These are phyloP conservation scores for Xylariaceae sp. DNA, from an alignment of 2,329 filamentous ascomycete genomes.

Conservation along the genomic window DNA sequence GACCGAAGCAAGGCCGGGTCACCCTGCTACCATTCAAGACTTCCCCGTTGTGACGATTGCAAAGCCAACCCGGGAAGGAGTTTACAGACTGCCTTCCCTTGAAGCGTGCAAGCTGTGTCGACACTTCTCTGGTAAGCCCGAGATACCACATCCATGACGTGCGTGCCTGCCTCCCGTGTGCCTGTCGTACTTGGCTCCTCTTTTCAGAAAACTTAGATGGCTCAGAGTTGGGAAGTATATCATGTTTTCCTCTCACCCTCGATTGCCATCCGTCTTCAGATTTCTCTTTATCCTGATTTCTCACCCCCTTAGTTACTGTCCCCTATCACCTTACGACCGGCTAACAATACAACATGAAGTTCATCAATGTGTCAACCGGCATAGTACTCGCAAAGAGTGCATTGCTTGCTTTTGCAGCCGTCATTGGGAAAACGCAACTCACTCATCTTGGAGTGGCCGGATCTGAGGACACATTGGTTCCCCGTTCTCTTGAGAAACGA, in stretches of 20 bases:
- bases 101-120: neutral
- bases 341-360: neutral
- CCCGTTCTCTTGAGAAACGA: conserved; percentile 22
- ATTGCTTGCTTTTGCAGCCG: neutral
- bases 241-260: neutral
- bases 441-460: neutral
- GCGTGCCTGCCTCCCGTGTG: neutral
- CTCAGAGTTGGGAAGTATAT: no score
- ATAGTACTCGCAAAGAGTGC: neutral
- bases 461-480: neutral
- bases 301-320: neutral
- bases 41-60: neutral
- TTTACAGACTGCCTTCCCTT: neutral
- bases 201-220: neutral
- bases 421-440: neutral
- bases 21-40: neutral
- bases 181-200: neutral
- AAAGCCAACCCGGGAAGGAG: neutral
- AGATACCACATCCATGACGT: neutral
- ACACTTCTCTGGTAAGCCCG: neutral
- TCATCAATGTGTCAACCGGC: neutral
- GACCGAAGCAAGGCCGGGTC: no score
- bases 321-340: neutral
- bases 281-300: neutral
- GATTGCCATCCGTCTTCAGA: neutral